Conservation (phyloP, 306 rosid genomes). For the Quercus agrifolia region DNA sequence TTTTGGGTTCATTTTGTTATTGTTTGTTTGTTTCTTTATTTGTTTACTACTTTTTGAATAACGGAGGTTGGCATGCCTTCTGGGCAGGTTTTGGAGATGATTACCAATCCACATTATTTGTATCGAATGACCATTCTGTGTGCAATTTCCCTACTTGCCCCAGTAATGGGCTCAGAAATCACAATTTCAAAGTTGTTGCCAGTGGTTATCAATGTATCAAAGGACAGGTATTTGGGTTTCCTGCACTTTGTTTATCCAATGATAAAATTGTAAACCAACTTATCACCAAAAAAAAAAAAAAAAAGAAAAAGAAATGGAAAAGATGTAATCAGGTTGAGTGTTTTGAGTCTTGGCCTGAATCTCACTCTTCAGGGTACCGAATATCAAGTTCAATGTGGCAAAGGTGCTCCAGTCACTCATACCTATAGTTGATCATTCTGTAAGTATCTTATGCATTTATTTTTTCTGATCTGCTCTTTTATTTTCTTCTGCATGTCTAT, state of each 20-base stretch:
- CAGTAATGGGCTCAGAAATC: slow-evolving; percentile 89
- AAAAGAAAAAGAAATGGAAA: neutral
- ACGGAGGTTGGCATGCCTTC: neutral
- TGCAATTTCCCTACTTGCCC: slow-evolving; percentile 85
- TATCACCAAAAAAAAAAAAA: no score
- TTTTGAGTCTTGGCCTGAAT: slow-evolving; percentile 28
- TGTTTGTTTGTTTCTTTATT: no score
- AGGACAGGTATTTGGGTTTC: slow-evolving; percentile 64
- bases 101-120: slow-evolving; percentile 81
- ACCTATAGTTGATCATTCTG: slow-evolving; percentile 91
- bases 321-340: slow-evolving; percentile 14
- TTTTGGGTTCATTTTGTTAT: no score
- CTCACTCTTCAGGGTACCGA: slow-evolving; percentile 66
- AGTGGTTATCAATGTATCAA: slow-evolving; percentile 61
- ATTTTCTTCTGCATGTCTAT: neutral
- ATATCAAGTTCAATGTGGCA: slow-evolving; percentile 90
- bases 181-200: slow-evolving; percentile 82
- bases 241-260: neutral
- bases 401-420: slow-evolving; percentile 88
- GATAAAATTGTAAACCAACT: no score
- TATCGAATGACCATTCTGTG: slow-evolving; percentile 93
- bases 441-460: slow-evolving; percentile 32
- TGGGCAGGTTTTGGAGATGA: slow-evolving; percentile 88
- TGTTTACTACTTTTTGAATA: no score
- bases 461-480: neutral